Evolutionary conservation across 177 flowering plant species (phyloP).

Genomic region (Viscum album): DNA sequence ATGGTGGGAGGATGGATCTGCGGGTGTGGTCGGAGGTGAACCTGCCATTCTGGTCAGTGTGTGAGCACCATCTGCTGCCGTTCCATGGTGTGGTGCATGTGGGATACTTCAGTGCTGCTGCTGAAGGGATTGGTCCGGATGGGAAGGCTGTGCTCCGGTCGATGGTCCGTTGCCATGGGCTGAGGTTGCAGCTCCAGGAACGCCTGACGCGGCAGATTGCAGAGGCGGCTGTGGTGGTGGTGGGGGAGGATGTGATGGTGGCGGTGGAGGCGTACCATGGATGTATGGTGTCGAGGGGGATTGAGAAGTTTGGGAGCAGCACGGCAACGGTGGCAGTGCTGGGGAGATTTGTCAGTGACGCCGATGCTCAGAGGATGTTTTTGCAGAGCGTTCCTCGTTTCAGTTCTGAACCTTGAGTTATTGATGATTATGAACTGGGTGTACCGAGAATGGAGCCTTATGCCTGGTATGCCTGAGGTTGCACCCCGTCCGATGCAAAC

Average conservation of each 20-base stretch:
- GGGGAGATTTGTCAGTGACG: slow-evolving; percentile 62
- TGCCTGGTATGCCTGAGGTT: too few species aligned
- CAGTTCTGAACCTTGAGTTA: slow-evolving; percentile 11
- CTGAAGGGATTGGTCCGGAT: slow-evolving; percentile 24
- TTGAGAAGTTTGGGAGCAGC: slow-evolving; percentile 78
- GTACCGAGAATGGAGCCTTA: too few species aligned
- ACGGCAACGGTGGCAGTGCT: slow-evolving; percentile 76
- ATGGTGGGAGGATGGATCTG: too few species aligned
- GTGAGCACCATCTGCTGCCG: slow-evolving; percentile 93
- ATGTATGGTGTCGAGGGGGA: slow-evolving; percentile 92
- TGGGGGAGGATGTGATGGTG: slow-evolving; percentile 66
- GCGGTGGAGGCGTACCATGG: slow-evolving; percentile 84
- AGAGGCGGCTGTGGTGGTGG: slow-evolving; percentile 51
- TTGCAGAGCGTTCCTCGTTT: slow-evolving; percentile 42
- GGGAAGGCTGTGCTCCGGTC: slow-evolving; percentile 48
- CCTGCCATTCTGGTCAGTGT: slow-evolving; percentile 65
- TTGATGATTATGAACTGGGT: too few species aligned
- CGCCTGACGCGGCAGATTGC: slow-evolving; percentile 89
- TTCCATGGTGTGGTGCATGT: slow-evolving; percentile 88
- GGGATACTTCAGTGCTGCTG: slow-evolving; percentile 41
- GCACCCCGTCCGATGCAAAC: too few species aligned
- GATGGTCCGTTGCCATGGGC: slow-evolving; percentile 68
- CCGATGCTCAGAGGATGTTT: slow-evolving; percentile 43
- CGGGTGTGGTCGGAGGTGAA: slow-evolving; percentile 43
- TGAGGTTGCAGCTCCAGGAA: slow-evolving; percentile 95